Percentiles rank a stretch among this genome's conserved stretches.
Evolutionary conservation across 345 rosid genomes (phyloP).

Genomic region (Salix brachista): DNA sequence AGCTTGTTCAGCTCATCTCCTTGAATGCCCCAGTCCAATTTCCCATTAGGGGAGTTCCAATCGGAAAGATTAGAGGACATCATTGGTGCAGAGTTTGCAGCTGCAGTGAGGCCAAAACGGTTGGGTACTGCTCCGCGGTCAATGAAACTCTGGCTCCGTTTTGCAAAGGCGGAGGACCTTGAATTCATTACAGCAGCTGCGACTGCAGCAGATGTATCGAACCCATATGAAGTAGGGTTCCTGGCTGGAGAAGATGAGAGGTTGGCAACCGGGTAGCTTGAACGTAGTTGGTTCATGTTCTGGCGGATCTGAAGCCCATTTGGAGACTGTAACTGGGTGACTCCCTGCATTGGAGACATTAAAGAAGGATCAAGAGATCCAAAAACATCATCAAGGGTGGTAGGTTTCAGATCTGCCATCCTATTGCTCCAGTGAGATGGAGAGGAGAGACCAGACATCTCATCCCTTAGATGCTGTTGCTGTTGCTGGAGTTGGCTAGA

Average conservation of each 20-base stretch:
- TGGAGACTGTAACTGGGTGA: constrained; percentile 61
- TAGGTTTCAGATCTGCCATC: constrained; percentile 45
- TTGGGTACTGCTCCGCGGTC: constrained; percentile 47
- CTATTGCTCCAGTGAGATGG: constrained; percentile 50
- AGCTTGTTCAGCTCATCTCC: constrained; percentile 83
- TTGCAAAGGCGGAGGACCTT: constrained; percentile 77
- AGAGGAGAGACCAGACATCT: constrained; percentile 61
- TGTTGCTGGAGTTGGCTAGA: constrained; percentile 38
- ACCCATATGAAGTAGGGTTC: constrained; percentile 52
- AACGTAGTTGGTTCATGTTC: constrained; percentile 60
- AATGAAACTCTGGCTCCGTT: constrained; percentile 88
- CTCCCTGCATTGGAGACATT: constrained; percentile 52
- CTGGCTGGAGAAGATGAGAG: constrained; percentile 54
- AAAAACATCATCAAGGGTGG: constrained; percentile 58
- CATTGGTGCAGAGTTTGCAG: constrained; percentile 39
- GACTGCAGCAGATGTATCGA: constrained; percentile 79
- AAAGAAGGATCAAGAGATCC: constrained; percentile 58
- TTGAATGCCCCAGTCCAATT: constrained; percentile 83
- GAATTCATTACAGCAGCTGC: constrained; percentile 90
- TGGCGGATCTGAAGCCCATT: constrained; percentile 60
- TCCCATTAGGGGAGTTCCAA: constrained; percentile 84
- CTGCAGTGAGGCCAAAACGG: constrained; percentile 40
- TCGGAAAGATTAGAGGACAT: constrained; percentile 54
- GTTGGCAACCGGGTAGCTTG: constrained; percentile 49
- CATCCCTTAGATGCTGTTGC: constrained; percentile 49